Evolutionary conservation across 2,329 filamentous ascomycete species (phyloP).

Genomic region (Trichoderma afroharzianum): DNA sequence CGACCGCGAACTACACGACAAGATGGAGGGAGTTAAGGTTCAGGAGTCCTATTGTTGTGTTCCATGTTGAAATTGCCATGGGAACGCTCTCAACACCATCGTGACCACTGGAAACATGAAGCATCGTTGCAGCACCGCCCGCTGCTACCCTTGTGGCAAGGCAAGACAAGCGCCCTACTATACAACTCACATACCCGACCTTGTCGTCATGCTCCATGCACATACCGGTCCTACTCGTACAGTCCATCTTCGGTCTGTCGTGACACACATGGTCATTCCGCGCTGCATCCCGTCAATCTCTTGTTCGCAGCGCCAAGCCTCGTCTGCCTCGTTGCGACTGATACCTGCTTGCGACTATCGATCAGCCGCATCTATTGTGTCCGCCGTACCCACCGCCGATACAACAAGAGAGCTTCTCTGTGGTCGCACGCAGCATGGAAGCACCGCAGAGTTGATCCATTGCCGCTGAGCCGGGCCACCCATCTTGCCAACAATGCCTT

Average conservation of each 20-base stretch:
- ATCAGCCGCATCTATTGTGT: constrained; percentile 5
- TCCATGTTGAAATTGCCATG: not conserved
- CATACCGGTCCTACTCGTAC: not conserved
- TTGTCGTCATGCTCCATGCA: not conserved
- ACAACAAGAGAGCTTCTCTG: not conserved
- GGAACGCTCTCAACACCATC: not conserved
- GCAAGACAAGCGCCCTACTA: not conserved
- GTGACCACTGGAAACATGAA: not conserved
- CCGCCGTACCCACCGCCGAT: not conserved
- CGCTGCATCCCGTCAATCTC: not conserved
- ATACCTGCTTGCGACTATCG: constrained; percentile 9
- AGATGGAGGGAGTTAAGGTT: not conserved
- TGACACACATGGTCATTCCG: not conserved
- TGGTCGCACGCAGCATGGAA: not conserved
- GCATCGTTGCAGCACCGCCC: not conserved
- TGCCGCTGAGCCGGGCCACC: not conserved
- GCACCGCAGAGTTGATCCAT: not conserved
- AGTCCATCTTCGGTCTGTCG: not conserved
- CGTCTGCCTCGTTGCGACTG: not conserved
- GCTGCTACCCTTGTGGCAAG: not conserved
- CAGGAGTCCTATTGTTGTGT: not conserved
- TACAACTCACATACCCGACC: not conserved
- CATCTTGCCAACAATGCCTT: not conserved
- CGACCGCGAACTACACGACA: not conserved
- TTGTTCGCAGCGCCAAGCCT: not conserved